phyloP scores from a whole-genome alignment of 257 asterid species.

The Petrea volubilis region DNA sequence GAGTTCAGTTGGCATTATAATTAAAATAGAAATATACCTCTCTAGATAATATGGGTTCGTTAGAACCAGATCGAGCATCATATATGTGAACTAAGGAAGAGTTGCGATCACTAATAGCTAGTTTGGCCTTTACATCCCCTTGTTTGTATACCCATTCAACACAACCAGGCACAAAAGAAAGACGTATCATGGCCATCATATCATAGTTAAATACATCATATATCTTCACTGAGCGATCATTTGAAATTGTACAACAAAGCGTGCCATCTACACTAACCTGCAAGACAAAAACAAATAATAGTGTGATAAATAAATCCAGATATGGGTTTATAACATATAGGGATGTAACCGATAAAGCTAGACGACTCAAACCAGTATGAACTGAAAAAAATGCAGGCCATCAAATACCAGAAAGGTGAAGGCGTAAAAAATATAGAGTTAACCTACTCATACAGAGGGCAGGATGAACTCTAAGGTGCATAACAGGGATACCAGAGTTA shows the following conservation, averaged over 20 bases:
- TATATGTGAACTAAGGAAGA: conserved; percentile 83
- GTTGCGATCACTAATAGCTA: conserved; percentile 84
- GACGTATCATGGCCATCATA: conserved; percentile 99
- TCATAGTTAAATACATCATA: conserved; percentile 96
- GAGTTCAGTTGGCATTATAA: conserved; percentile 15
- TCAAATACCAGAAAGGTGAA: conserved; percentile 1
- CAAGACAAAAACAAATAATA: conserved; percentile 35
- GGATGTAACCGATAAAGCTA: neutral
- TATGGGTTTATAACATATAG: neutral
- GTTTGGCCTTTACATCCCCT: conserved; percentile 89
- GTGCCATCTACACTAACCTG: conserved; percentile 95
- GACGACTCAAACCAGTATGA: neutral
- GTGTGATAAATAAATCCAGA: conserved; percentile 19
- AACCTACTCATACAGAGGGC: conserved; percentile 1
- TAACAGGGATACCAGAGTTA: neutral
- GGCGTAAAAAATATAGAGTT: conserved; percentile 2
- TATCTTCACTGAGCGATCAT: conserved; percentile 88
- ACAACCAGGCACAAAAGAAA: conserved; percentile 87
- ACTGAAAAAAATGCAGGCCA: neutral
- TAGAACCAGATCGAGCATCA: conserved; percentile 92
- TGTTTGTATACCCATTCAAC: conserved; percentile 91
- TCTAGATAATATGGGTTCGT: conserved; percentile 74
- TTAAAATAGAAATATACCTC: conserved; percentile 51
- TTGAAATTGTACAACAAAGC: conserved; percentile 93
- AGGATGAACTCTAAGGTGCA: neutral